Evolutionary conservation across 116 monocot species (phyloP).

Genomic region (Papilionanthe hybrid): DNA sequence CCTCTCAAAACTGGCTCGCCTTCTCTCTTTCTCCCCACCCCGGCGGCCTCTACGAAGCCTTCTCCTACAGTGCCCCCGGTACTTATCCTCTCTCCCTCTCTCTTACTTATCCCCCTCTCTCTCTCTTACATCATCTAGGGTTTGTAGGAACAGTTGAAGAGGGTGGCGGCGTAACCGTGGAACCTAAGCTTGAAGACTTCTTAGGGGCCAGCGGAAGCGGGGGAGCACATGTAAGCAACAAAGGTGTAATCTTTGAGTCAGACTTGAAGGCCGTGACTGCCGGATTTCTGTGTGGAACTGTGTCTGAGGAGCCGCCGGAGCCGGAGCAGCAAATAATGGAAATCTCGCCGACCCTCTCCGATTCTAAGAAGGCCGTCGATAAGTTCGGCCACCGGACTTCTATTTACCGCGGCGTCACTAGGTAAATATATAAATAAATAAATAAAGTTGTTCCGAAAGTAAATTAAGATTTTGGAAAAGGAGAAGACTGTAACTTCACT

Average conservation of each 20-base stretch:
- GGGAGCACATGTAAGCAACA: not conserved
- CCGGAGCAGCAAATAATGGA: conserved; percentile 15
- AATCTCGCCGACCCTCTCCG: not conserved
- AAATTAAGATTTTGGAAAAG: no score
- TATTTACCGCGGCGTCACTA: conserved; percentile 91
- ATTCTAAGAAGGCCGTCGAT: conserved; percentile 50
- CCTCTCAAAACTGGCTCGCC: conserved; percentile 47
- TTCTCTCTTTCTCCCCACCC: conserved; percentile 48
- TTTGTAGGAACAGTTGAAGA: conserved; percentile 9
- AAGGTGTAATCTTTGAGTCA: conserved; percentile 40
- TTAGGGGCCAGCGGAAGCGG: conserved; percentile 35
- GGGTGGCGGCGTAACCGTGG: conserved; percentile 17
- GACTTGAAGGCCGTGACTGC: conserved; percentile 72
- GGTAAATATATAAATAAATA: conserved; percentile 16
- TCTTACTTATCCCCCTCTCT: conserved; percentile 1
- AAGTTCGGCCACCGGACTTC: conserved; percentile 92
- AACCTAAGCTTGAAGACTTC: conserved; percentile 81
- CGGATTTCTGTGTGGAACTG: conserved; percentile 34
- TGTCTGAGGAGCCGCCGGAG: conserved; percentile 7
- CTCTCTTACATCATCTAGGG: not conserved
- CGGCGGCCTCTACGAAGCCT: conserved; percentile 18
- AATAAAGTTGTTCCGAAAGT: no score
- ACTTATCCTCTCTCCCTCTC: conserved; percentile 13
- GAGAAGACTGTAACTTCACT: no score
- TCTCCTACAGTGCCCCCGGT: conserved; percentile 6